phyloP scores from a whole-genome alignment of 2,329 filamentous ascomycete species.

The Neonectria punicea region DNA sequence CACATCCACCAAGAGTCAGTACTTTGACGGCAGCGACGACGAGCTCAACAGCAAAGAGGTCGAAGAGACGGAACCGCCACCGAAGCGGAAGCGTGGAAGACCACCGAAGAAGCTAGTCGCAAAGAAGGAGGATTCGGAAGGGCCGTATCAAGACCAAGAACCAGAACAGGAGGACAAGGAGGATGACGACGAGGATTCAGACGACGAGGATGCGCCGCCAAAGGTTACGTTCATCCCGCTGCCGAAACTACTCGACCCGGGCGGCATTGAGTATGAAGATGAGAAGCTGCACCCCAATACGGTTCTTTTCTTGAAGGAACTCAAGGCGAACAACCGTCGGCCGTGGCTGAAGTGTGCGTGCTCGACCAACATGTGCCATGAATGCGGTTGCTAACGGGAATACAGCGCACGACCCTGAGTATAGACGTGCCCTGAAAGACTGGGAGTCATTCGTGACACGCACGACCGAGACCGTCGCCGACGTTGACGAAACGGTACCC shows the following conservation, averaged over 20 bases:
- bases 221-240: constrained; percentile 51
- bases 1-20: constrained; percentile 60
- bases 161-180: constrained; percentile 34
- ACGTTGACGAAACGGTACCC: constrained; percentile 83
- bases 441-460: constrained; percentile 82
- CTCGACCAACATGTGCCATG: neutral
- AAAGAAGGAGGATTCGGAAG: constrained; percentile 40
- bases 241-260: constrained; percentile 49
- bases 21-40: constrained; percentile 55
- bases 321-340: constrained; percentile 69
- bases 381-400: neutral
- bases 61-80: constrained; percentile 36
- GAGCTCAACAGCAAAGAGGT: constrained; percentile 27
- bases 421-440: constrained; percentile 80
- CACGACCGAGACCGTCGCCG: constrained; percentile 75
- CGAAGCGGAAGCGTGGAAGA: constrained; percentile 44
- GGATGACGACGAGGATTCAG: constrained; percentile 37
- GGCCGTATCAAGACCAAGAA: constrained; percentile 40
- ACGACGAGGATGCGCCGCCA: constrained; percentile 47
- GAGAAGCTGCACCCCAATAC: constrained; percentile 67
- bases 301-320: constrained; percentile 65
- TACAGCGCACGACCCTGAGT: constrained; percentile 81
- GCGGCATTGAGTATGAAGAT: constrained; percentile 59
- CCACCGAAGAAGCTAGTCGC: constrained; percentile 35
- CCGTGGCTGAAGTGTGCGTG: constrained; percentile 67